phyloP scores from a whole-genome alignment of 192 early-diverging fungal species.

The Linnemannia elongata region DNA sequence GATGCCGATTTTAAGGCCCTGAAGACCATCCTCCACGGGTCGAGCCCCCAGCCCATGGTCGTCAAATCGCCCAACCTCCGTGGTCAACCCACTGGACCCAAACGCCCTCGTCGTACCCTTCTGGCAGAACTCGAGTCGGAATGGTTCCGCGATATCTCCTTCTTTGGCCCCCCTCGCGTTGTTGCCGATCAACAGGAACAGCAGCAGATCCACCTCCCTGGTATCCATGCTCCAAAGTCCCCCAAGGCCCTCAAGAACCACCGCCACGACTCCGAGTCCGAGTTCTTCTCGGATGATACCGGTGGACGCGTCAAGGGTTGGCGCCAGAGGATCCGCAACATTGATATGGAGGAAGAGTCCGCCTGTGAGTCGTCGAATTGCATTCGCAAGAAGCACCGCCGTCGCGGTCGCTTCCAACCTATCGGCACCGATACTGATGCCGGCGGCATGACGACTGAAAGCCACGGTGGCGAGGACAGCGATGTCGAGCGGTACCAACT shows the following conservation, averaged over 20 bases:
- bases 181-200: constrained; percentile 10
- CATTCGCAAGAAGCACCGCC: constrained; percentile 34
- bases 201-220: constrained; percentile 16
- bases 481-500: constrained; percentile 49
- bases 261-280: constrained; percentile 51
- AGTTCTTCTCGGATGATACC: constrained; percentile 43
- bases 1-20: constrained; percentile 49
- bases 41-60: constrained; percentile 26
- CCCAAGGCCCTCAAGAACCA: constrained; percentile 45
- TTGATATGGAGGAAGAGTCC: constrained; percentile 36
- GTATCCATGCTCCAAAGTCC: constrained; percentile 14
- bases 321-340: constrained; percentile 30
- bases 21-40: constrained; percentile 50
- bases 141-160: constrained; percentile 59
- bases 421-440: constrained; percentile 42
- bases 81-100: constrained; percentile 20
- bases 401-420: constrained; percentile 16
- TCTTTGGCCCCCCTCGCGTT: constrained; percentile 43
- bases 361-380: constrained; percentile 51
- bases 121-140: constrained; percentile 66
- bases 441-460: neutral
- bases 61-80: constrained; percentile 37
- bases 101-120: constrained; percentile 47
- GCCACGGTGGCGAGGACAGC: constrained; percentile 31
- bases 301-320: constrained; percentile 53